Evolutionary conservation across 2,329 filamentous ascomycete species (phyloP).

Genomic region (Diaporthe citriasiana): DNA sequence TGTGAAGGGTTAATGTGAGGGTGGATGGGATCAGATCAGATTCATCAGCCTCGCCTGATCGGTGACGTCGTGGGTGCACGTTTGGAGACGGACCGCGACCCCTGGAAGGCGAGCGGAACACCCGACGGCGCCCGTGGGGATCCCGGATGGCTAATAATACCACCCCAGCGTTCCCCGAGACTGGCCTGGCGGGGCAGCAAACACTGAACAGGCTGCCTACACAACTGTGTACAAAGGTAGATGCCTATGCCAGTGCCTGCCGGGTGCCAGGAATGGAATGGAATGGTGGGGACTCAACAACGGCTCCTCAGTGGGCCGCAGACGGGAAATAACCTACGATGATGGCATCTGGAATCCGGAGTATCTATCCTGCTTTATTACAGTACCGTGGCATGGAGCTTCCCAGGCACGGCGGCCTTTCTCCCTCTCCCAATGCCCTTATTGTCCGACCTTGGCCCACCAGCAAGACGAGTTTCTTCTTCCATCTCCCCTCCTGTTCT

Average conservation of each 20-base stretch:
- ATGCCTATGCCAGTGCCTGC: constrained; percentile 8
- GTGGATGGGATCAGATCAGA: constrained; percentile 15
- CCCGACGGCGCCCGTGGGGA: constrained; percentile 21
- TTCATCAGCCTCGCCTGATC: constrained; percentile 30
- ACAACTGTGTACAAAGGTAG: too few species aligned
- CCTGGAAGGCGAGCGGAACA: neutral
- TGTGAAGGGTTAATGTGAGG: neutral
- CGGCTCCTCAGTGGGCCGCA: constrained; percentile 13
- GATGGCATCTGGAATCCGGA: constrained; percentile 30
- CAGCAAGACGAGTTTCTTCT: neutral
- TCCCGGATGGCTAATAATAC: constrained; percentile 17
- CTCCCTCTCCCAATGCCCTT: neutral
- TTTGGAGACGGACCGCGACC: constrained; percentile 10
- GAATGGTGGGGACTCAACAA: constrained; percentile 31
- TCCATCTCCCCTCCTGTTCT: neutral
- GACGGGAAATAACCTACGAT: constrained; percentile 29
- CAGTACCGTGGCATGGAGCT: constrained; percentile 14
- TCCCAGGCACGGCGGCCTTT: neutral
- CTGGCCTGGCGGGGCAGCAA: too few species aligned
- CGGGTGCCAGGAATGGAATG: neutral
- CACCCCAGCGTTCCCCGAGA: neutral
- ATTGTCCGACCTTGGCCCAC: constrained; percentile 5
- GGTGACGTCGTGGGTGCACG: constrained; percentile 29
- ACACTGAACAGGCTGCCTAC: too few species aligned
- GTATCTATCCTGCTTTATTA: constrained; percentile 15